Evolutionary conservation across 202 grass and related monocot genomes (phyloP), one percentile per base, ranked within the genome.

Genomic region (Panicum virgatum): DNA sequence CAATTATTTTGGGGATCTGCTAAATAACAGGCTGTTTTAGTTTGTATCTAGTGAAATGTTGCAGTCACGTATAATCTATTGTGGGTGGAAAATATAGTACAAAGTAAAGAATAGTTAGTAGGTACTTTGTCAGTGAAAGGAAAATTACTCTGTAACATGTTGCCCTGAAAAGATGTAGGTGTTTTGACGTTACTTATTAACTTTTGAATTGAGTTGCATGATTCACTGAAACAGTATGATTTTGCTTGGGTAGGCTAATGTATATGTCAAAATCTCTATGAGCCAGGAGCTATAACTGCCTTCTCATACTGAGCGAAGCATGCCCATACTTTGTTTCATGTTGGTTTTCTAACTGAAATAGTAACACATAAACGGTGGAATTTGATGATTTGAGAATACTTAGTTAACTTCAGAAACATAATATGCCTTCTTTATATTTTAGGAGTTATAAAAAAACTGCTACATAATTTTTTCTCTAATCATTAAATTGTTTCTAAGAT

Each of bases 11-110:
- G 48, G 37, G 29, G 40, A 61, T 74, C 45, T 69, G 5, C 36
- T n/a, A n/a, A n/a, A n/a, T n/a, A n/a, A n/a, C n/a, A n/a, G n/a
- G n/a, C 12, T 19, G 38, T 62, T 84, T 51, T 88, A 69, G 34
- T 27, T 37, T 43, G 19, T 72, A 20, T 78, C n/a, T 60, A 26
- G 19, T 60, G 18, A 79, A 32, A 47, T 61, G 80, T 36, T 84
- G 53, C 68, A 34, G 34, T 29, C 15, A 43, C 1, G 0, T 4
- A 18, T 16, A 25, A 5, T 40, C 10, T 40, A 57, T 25, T 40
- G 12, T 2, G 50, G 51, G 51, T 9, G 22, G 46, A 38, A 38
- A 12, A 20, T 29, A 59, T 14, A 1, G 11, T 48, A 37, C 36
- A 37, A 27, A 19, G 19, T 46, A 18, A 75, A 2, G 16, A 43